These are phyloP conservation scores for Blakeslea trispora DNA, from an alignment of 371 early-diverging fungal species.

Conservation along the genomic window DNA sequence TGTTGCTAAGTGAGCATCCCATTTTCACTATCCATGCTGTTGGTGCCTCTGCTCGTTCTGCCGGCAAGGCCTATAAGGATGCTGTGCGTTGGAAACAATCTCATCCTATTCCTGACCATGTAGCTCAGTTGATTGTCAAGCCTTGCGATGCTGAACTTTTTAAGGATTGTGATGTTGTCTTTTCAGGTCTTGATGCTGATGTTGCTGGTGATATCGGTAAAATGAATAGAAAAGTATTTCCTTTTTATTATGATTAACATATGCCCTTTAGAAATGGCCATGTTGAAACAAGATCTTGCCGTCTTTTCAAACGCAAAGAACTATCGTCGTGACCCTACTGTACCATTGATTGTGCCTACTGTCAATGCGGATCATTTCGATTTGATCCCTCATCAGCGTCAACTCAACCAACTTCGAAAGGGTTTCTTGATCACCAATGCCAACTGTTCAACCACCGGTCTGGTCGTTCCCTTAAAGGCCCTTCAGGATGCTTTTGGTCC, in stretches of 20 bases:
- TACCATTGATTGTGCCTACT: slow-evolving; percentile 92
- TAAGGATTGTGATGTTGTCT: slow-evolving; percentile 83
- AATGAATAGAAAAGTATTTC: slow-evolving; percentile 15
- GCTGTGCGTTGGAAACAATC: slow-evolving; percentile 89
- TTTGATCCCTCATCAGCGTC: slow-evolving; percentile 77
- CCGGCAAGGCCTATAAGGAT: slow-evolving; percentile 80
- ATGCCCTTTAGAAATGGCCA: slow-evolving; percentile 67
- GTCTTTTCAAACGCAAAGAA: slow-evolving; percentile 97
- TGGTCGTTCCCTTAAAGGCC: slow-evolving; percentile 90
- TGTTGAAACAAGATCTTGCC: slow-evolving; percentile 78
- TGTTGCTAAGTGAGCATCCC: slow-evolving; percentile 85
- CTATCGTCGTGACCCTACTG: slow-evolving; percentile 84
- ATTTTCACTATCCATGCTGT: slow-evolving; percentile 82
- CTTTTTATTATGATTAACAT: neutral
- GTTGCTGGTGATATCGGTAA: slow-evolving; percentile 91
- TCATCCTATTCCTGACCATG: slow-evolving; percentile 69
- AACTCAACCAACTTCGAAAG: slow-evolving; percentile 58
- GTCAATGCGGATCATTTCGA: slow-evolving; percentile 89
- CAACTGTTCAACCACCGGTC: slow-evolving; percentile 96
- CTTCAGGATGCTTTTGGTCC: slow-evolving; percentile 89
- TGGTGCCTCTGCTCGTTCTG: slow-evolving; percentile 91
- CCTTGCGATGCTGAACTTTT: slow-evolving; percentile 78
- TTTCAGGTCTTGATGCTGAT: slow-evolving; percentile 91
- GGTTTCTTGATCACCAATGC: slow-evolving; percentile 96
- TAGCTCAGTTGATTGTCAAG: slow-evolving; percentile 64